Base-by-base conservation (phyloP, 139 green algal genomes). In the Micractinium sp. region DNA sequence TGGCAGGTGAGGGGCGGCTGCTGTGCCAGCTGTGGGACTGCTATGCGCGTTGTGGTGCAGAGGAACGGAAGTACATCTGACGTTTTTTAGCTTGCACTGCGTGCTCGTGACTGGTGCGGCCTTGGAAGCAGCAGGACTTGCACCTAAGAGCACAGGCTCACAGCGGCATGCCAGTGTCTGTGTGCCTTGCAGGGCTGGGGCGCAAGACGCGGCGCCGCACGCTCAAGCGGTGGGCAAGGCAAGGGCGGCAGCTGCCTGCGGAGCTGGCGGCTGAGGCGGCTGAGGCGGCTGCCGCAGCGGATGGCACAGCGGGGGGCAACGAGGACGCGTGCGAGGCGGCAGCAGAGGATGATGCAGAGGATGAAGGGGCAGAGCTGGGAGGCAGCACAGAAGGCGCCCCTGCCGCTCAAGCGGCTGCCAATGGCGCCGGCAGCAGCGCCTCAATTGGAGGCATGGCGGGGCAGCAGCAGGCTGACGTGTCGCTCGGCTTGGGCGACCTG, bases 151-250 rank as follows among this genome's bases (percentile, higher is more conserved):
- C 60, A 67, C 60, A 67, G n/a, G 66, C 66, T 73, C 66, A 27
- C 66, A 27, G n/a, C 23, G 23, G 22, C 66, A 5, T 73, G 73
- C 79, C 90, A 15, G 38, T 78, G 53, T 35, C 29, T 9, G 82
- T 20, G 47, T 20, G 86, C 66, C 33, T 87, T 69, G 85, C 80
- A 47, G 89, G 89, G 0, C 47, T 92, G 39, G 81, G 39, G 1
- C 31, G 14, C 16, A 47, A 36, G 31, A 85, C 81, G 0, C 38
- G 89, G 23, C 79, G 85, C 33, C 91, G 93, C 67, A 39, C 63
- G 33, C 47, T 93, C 31, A 61, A 53, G 67, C 85, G 60, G 38
- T 90, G 79, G 91, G 35, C 74, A 76, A 38, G 56, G 33, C 66
- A 92, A 41, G 86, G 86, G 0, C 74, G 80, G 47, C 66, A 13